These are phyloP conservation scores for Nannochloropsis granulata DNA, from an alignment of 108 stramenopile species.

Conservation along the genomic window DNA sequence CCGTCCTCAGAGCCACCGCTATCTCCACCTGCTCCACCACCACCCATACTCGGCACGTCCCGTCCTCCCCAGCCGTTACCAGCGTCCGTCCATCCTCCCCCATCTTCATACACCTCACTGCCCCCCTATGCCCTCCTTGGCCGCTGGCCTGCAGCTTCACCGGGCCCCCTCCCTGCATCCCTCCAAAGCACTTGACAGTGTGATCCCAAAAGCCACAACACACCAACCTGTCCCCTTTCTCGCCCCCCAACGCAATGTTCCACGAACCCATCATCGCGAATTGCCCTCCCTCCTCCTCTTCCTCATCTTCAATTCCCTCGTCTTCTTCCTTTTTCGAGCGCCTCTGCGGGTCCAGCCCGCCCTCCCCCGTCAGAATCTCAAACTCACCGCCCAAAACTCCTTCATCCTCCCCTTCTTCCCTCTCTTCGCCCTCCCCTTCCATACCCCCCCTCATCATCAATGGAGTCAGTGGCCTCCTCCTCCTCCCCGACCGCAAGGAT, in stretches of 20 bases:
- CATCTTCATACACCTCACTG: slow-evolving; percentile 18
- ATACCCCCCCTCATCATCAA: neutral
- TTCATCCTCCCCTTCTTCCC: neutral
- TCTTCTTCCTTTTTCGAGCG: neutral
- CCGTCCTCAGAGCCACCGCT: slow-evolving; percentile 16
- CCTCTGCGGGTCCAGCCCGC: neutral
- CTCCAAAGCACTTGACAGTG: slow-evolving; percentile 1
- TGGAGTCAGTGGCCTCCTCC: neutral
- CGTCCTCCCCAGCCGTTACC: slow-evolving; percentile 32
- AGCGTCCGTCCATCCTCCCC: slow-evolving; percentile 19
- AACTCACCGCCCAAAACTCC: neutral
- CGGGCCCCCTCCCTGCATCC: slow-evolving; percentile 1
- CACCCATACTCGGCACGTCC: slow-evolving; percentile 35
- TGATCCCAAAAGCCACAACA: slow-evolving; percentile 39
- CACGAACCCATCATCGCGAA: neutral
- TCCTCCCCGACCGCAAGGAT: neutral
- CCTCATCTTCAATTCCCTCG: neutral
- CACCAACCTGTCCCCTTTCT: neutral
- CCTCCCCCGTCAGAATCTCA: neutral
- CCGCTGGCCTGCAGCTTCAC: neutral
- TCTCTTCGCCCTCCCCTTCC: neutral
- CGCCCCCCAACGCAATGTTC: neutral
- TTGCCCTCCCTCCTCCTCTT: neutral
- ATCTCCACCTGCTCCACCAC: slow-evolving; percentile 15
- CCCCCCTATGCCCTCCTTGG: slow-evolving; percentile 18